phyloP scores from a whole-genome alignment of 2,329 filamentous ascomycete species.

The Sporothrix pallida region DNA sequence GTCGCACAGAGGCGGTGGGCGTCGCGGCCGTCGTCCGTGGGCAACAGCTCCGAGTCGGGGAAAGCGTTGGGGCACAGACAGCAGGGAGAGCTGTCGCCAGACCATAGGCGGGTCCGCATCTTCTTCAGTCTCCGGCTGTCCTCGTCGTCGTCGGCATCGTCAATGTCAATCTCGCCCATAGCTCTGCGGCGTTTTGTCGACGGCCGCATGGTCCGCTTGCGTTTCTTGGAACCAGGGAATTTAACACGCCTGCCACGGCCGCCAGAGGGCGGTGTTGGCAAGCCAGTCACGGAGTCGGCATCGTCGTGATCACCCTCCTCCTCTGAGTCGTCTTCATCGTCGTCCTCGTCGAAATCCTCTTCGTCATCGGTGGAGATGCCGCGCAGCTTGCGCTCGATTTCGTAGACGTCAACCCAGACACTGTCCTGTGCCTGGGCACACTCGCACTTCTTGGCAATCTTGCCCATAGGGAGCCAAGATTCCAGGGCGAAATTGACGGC shows the following conservation, averaged over 20 bases:
- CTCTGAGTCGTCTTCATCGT: slow-evolving; percentile 68
- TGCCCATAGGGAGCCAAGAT: slow-evolving; percentile 92
- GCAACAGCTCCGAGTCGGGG: slow-evolving; percentile 77
- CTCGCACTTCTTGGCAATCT: slow-evolving; percentile 94
- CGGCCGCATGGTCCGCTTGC: slow-evolving; percentile 59
- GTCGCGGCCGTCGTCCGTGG: slow-evolving; percentile 84
- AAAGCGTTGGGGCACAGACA: slow-evolving; percentile 92
- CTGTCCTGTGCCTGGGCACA: slow-evolving; percentile 95
- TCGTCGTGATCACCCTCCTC: slow-evolving; percentile 64
- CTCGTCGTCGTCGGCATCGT: slow-evolving; percentile 44
- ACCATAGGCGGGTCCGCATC: slow-evolving; percentile 69
- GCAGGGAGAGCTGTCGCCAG: slow-evolving; percentile 61
- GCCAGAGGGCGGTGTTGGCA: slow-evolving; percentile 79
- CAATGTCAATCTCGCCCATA: slow-evolving; percentile 20
- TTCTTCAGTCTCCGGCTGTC: slow-evolving; percentile 69
- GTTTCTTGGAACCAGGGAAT: slow-evolving; percentile 67
- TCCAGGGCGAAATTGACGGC: slow-evolving; percentile 98
- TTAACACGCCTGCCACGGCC: slow-evolving; percentile 41
- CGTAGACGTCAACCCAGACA: slow-evolving; percentile 96
- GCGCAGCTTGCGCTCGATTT: slow-evolving; percentile 91
- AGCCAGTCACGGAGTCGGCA: slow-evolving; percentile 65
- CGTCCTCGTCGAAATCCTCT: slow-evolving; percentile 67
- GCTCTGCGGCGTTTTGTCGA: slow-evolving; percentile 22
- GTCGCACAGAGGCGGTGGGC: slow-evolving; percentile 88
- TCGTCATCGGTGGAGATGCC: slow-evolving; percentile 88